Evolutionary conservation across 257 asterid genomes (phyloP), one percentile per base, ranked within the genome.

Genomic region (Penstemon davidsonii): DNA sequence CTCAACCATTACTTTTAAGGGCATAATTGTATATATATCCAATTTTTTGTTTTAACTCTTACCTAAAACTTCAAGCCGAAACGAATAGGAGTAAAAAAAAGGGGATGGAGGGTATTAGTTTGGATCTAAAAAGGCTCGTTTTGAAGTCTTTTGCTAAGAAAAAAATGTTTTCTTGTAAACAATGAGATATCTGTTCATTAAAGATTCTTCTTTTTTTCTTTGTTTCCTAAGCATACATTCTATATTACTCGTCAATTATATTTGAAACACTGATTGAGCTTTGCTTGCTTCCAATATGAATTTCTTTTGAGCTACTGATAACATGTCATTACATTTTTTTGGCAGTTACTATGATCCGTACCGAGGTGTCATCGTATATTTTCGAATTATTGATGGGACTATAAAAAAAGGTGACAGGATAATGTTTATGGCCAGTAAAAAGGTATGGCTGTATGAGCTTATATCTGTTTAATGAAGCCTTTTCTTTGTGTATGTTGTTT

Each of bases 281-380:
- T 56, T 49, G 57, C 42, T 64, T 57, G 36, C 51, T 62, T 65
- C 62, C 54, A 19, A 60, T 39, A 42, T 40, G 70, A 9, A 67
- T 72, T 39, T 50, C 64, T 44, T 45, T 66, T 36, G 69, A 62
- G 70, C 63, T 78, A 64, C 71, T 78, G 66, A 78, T 40, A 66
- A 36, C 56, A 58, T 68, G 8, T 61, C 33, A 8, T 74, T 73
- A 64, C 51, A 64, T 47, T 44, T 75, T 39, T 80, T 78, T 65
- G 69, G 76, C 84, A 93, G 99, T 81, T 94, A 94, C 75, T 94
- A 87, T 80, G 99, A 94, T 86, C 79, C 99, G 63, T 94, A 90
- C 78, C 83, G 99, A 43, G 97, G 99, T 10, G 96, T 94, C 80
- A 84, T 94, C 78, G 99, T 94, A 52, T 93, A 93, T 79, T 93